Conservation (phyloP, 371 early-diverging fungal genomes). For the Zychaea mexicana region DNA sequence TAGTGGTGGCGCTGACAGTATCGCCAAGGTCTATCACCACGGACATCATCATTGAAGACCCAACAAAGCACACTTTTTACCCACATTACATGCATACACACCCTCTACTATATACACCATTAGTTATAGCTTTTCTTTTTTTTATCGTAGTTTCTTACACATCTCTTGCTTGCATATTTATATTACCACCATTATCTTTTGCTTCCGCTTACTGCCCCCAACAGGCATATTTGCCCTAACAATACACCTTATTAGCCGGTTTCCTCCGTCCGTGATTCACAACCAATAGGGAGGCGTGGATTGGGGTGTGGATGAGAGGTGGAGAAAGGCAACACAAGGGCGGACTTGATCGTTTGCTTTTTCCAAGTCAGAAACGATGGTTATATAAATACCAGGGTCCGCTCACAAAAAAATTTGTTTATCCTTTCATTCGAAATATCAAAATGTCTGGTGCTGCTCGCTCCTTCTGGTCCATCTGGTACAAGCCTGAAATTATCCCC, state of each 20-base stretch:
- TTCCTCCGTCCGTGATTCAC: background rate
- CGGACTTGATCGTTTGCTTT: background rate
- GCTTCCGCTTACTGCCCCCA: background rate
- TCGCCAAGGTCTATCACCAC: constrained; percentile 63
- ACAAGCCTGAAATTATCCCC: constrained; percentile 55
- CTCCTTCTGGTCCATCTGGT: constrained; percentile 55
- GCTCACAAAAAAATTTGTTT: constrained; percentile 13
- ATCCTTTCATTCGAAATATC: constrained; percentile 15
- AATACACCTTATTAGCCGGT: too few relatives aligned
- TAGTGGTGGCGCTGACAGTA: constrained; percentile 79
- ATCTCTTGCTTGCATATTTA: too few relatives aligned
- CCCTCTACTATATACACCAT: too few relatives aligned
- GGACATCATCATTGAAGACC: constrained; percentile 23
- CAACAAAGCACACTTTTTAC: background rate
- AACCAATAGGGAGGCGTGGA: background rate
- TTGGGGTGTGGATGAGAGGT: too few relatives aligned
- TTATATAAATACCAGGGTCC: constrained; percentile 12
- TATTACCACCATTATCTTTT: background rate
- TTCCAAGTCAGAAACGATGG: background rate
- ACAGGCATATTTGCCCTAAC: too few relatives aligned
- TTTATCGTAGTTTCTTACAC: too few relatives aligned
- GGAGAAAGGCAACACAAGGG: too few relatives aligned
- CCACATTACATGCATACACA: background rate
- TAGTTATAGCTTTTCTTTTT: too few relatives aligned
- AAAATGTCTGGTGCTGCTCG: constrained; percentile 50